Conservation (phyloP, 2,329 filamentous ascomycete species). For the Penicillium sp. region DNA sequence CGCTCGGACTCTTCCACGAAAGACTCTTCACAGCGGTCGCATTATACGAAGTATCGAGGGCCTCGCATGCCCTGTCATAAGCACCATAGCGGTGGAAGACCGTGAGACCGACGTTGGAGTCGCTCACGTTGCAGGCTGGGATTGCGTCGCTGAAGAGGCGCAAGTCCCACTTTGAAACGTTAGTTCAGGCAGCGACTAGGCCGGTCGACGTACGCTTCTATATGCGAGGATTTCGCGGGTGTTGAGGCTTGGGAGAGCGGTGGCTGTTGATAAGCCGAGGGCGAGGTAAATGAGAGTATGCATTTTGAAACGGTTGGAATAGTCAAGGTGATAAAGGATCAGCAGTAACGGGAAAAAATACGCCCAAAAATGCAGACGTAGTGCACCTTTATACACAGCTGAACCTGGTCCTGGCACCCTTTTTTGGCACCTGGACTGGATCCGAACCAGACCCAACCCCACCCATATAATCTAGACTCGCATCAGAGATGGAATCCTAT, state of each 20-base stretch:
- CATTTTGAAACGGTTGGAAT: slow-evolving; percentile 1
- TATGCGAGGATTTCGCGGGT: slow-evolving; percentile 13
- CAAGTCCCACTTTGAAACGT: slow-evolving; percentile 27
- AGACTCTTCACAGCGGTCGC: slow-evolving; percentile 19
- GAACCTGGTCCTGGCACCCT: no score
- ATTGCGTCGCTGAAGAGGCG: slow-evolving; percentile 30
- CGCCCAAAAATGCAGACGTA: no score
- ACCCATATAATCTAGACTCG: no score
- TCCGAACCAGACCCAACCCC: no score
- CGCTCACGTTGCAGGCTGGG: slow-evolving; percentile 25
- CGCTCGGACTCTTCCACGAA: slow-evolving; percentile 27
- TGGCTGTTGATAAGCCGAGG: not conserved
- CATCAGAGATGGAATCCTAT: not conserved
- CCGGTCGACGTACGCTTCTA: slow-evolving; percentile 17
- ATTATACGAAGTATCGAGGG: slow-evolving; percentile 12
- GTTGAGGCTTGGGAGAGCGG: slow-evolving; percentile 4
- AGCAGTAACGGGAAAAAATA: not conserved
- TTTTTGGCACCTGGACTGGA: no score
- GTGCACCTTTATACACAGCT: no score
- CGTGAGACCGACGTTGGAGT: slow-evolving; percentile 17
- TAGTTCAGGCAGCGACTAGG: not conserved
- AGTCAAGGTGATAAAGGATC: not conserved
- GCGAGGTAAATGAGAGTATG: not conserved
- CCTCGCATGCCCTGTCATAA: slow-evolving; percentile 5
- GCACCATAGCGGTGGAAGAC: slow-evolving; percentile 22